A percentile compares a stretch with the other conserved stretches of the same genome.
phyloP scores from a whole-genome alignment of 179 eudicot genomes.

The Beta lomatogona region DNA sequence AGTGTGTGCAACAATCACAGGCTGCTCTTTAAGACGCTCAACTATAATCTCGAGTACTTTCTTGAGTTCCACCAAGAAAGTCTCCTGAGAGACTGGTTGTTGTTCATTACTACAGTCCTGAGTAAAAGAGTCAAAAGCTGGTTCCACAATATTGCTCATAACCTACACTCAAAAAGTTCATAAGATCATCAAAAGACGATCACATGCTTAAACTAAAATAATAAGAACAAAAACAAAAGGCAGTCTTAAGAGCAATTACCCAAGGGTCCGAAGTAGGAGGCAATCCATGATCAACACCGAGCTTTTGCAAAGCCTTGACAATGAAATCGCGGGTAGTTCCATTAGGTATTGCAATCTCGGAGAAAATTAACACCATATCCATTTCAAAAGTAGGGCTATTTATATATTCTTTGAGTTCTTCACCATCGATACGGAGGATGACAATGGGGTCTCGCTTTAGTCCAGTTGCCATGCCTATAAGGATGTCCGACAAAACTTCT shows the following conservation, averaged over 20 bases:
- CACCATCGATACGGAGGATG: conserved; percentile 90
- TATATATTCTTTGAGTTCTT: conserved; percentile 72
- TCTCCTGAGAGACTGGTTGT: conserved; percentile 53
- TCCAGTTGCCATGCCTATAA: conserved; percentile 93
- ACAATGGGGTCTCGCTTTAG: conserved; percentile 86
- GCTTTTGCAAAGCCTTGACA: conserved; percentile 66
- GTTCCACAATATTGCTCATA: conserved; percentile 64
- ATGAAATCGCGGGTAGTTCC: conserved; percentile 48
- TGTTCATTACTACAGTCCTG: conserved; percentile 23
- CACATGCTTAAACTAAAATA: neutral
- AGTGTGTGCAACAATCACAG: conserved; percentile 93
- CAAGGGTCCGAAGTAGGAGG: conserved; percentile 89
- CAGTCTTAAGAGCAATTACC: conserved; percentile 48
- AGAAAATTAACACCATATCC: conserved; percentile 53
- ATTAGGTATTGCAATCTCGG: conserved; percentile 48
- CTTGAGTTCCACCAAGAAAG: conserved; percentile 59
- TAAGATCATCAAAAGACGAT: neutral
- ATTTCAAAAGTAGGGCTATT: conserved; percentile 54
- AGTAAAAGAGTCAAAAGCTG: conserved; percentile 46
- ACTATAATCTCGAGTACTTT: conserved; percentile 55
- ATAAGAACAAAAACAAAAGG: neutral
- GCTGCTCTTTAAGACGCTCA: conserved; percentile 78
- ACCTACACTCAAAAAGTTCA: conserved; percentile 45
- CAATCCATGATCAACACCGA: conserved; percentile 84
- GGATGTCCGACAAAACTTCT: conserved; percentile 68